Base-by-base conservation (phyloP, 306 rosid genomes). In the Glycine soja region DNA sequence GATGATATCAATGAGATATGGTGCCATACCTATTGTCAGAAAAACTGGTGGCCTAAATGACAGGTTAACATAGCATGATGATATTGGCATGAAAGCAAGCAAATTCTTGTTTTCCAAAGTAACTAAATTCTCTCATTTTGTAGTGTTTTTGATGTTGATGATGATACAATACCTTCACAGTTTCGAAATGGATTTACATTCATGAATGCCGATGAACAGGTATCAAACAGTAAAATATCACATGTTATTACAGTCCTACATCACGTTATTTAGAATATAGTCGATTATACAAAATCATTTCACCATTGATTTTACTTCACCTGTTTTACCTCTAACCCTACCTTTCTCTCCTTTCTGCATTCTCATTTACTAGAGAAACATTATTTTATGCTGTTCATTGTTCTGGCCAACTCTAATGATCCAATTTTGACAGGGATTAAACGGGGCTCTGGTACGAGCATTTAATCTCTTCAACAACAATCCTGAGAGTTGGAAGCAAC, bases 1-100 rank as follows among this genome's bases (percentile, higher is more conserved):
- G 98, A 93, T 93, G 99, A 95, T 95, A 87, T 87, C 99, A 75
- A 95, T 95, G 99, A 92, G 94, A 88, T 95, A 92, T 58, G 98
- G 99, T 82, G 82, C 92, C 57, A 76, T 95, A 85, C 99, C 99
- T 54, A 93, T 95, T 72, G 97, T 12, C 67, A 88, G 99, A 85
- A 90, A 90, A 95, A 95, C 98, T 1, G 99, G 99, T 72, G 99
- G 98, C 74, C 90, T 93, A 46, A 91, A 93, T 84, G 99, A 95
- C 89, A 95, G 98, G 99, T 95, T 79, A 53, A 87, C 54, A 38
- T 74, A 74, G 63, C 70, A 74, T 48, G 48, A 10, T 75, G 72
- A 14, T 32, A 24, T 53, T 85, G 63, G 4, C 50, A 54, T 61
- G 63, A 11, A 38, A 64, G 45, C 36, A 43, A 77, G 18, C 47